Evolutionary conservation across 2,329 filamentous ascomycete genomes (phyloP).

Genomic region (Nothopassalora personata): DNA sequence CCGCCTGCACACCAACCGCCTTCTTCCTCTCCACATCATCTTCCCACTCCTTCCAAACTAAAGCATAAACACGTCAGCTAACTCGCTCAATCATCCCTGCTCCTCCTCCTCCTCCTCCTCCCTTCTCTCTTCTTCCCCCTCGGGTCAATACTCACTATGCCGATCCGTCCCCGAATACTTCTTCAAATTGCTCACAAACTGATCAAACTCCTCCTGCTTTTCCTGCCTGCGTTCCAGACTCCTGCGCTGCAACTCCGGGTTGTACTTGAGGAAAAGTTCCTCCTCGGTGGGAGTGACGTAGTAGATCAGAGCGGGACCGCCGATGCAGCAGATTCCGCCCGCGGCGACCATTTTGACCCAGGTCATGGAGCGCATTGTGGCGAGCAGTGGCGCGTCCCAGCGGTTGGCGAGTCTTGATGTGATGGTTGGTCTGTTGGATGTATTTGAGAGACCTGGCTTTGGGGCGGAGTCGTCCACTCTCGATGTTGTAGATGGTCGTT

Average conservation of each 20-base stretch:
- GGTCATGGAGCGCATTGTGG: constrained; percentile 43
- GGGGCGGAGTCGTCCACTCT: too few species aligned
- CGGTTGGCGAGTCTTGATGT: not conserved
- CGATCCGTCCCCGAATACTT: constrained; percentile 87
- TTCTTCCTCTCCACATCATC: constrained; percentile 27
- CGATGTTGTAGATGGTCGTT: not conserved
- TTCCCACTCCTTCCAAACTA: constrained; percentile 36
- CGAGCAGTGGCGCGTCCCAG: not conserved
- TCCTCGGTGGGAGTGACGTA: constrained; percentile 81
- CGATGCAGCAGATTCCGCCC: constrained; percentile 68
- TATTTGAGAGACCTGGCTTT: not conserved
- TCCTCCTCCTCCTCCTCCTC: too few species aligned
- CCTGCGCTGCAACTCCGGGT: constrained; percentile 85
- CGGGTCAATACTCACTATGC: constrained; percentile 78
- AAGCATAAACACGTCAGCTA: too few species aligned
- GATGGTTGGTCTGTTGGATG: not conserved
- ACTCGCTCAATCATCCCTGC: too few species aligned
- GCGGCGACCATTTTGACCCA: constrained; percentile 64
- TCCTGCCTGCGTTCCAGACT: constrained; percentile 74
- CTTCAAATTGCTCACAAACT: constrained; percentile 79
- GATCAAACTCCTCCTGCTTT: constrained; percentile 78
- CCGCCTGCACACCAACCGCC: constrained; percentile 21
- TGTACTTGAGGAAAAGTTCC: constrained; percentile 82
- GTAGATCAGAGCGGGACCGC: constrained; percentile 77
- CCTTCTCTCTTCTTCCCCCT: too few species aligned